These are phyloP conservation scores for Gamsiella multidivaricata DNA, from an alignment of 192 early-diverging fungal genomes.

Conservation along the genomic window DNA sequence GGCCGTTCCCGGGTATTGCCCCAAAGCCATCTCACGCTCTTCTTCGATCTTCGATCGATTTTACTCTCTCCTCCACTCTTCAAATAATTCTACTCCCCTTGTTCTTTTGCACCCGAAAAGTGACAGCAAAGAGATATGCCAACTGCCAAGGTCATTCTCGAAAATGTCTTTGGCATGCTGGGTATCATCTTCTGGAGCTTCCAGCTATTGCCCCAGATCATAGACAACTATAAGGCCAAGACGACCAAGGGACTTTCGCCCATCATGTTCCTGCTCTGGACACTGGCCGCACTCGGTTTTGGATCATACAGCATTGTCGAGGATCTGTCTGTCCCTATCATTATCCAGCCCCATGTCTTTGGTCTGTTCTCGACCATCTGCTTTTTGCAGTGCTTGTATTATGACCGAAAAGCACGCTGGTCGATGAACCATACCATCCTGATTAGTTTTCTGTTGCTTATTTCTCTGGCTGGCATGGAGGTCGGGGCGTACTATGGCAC, in stretches of 20 bases:
- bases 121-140: slow-evolving; percentile 56
- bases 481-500: slow-evolving; percentile 30
- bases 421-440: background rate
- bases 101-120: no score
- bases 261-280: slow-evolving; percentile 57
- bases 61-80: no score
- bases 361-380: slow-evolving; percentile 50
- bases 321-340: slow-evolving; percentile 56
- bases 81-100: background rate
- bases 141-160: slow-evolving; percentile 37
- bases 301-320: slow-evolving; percentile 57
- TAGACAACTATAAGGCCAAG: slow-evolving; percentile 56
- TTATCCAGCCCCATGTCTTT: slow-evolving; percentile 62
- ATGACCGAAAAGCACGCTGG: slow-evolving; percentile 16
- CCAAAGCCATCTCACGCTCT: no score
- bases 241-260: slow-evolving; percentile 55
- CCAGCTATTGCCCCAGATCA: slow-evolving; percentile 60
- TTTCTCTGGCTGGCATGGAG: slow-evolving; percentile 11
- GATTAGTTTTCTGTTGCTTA: background rate
- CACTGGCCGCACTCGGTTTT: slow-evolving; percentile 46
- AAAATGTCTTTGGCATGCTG: slow-evolving; percentile 55
- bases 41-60: background rate
- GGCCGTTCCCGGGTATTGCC: no score
- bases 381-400: slow-evolving; percentile 54
- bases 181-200: slow-evolving; percentile 64